Evolutionary conservation across 257 asterid species (phyloP), one percentile per base, ranked within the genome.

Genomic region (Jaltomata sinuosa): DNA sequence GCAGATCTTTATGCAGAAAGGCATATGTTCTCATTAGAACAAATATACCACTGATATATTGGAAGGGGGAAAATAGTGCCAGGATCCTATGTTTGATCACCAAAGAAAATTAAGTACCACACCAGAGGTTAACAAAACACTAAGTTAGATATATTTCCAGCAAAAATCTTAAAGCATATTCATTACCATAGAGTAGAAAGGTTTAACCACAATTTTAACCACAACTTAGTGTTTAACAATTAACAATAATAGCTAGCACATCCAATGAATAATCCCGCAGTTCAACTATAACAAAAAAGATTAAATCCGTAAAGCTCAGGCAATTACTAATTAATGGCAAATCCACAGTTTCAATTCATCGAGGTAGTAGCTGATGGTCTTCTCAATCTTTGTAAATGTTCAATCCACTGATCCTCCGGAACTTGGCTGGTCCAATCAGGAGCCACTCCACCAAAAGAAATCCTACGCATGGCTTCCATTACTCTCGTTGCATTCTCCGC

Each of bases 341-440:
- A 74, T 74, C 22, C 1, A 61, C 15, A 3, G 38, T 42, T 74
- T 74, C 80, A 74, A 12, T 74, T 74, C 3, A 83, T 16, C 21
- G 86, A 79, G 55, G 79, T 45, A 38, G 92, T 79, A 11, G 92
- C 29, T 27, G 92, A 83, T 10, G 91, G 86, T 38, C 52, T 54
- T 38, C 91, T 84, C 83, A 84, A 76, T 69, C 92, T 72, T 84
- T 93, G 90, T 54, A 95, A 85, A 83, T 85, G 91, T 31, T 86
- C 84, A 72, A 93, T 88, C 98, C 95, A 94, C 90, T 91, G 94
- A 69, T 91, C 94, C 83, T 95, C 97, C 2, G 97, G 86, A 9
- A 95, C 87, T 87, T 82, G 92, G 80, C 71, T 88, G 49, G 90
- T 92, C 99, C 99, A 95, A 32, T 90, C 97, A 12, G 99, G 98